phyloP scores from a whole-genome alignment of 345 rosid species.

The Melastoma malabathricum region DNA sequence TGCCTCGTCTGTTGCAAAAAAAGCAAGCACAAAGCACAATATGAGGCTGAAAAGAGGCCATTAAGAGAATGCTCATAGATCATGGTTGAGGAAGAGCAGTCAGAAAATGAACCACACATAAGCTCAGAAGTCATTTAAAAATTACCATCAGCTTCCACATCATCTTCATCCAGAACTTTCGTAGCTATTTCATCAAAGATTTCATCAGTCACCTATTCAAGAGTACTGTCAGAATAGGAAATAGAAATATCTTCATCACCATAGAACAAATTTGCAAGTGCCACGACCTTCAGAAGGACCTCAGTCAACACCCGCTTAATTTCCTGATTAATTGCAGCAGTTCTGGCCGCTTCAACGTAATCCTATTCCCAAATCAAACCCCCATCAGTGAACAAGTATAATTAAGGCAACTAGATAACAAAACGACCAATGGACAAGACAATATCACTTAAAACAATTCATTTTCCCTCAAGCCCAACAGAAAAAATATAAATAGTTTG shows the following conservation, averaged over 20 bases:
- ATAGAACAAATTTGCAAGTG: constrained; percentile 11
- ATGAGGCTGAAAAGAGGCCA: background rate
- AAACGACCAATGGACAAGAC: too few species aligned
- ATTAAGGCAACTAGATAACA: too few species aligned
- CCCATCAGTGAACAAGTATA: background rate
- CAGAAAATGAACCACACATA: background rate
- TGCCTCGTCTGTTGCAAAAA: constrained; percentile 30
- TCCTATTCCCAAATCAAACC: constrained; percentile 36
- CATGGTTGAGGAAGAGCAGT: background rate
- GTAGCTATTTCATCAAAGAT: constrained; percentile 92
- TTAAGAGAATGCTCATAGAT: constrained; percentile 1
- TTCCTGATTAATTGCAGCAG: constrained; percentile 74
- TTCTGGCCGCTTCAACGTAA: constrained; percentile 55
- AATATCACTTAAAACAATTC: too few species aligned
- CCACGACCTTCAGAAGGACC: constrained; percentile 76
- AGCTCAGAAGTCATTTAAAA: constrained; percentile 4
- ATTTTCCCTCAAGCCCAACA: too few species aligned
- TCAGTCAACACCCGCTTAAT: constrained; percentile 86
- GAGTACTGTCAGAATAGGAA: constrained; percentile 1
- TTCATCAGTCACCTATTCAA: constrained; percentile 83
- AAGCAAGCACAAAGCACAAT: background rate
- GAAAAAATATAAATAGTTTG: background rate
- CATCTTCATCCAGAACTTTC: constrained; percentile 75
- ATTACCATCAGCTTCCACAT: constrained; percentile 42
- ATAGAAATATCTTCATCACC: constrained; percentile 5